phyloP scores from a whole-genome alignment of 1,284 basidiomycete genomes.

The Irpex lacteus region DNA sequence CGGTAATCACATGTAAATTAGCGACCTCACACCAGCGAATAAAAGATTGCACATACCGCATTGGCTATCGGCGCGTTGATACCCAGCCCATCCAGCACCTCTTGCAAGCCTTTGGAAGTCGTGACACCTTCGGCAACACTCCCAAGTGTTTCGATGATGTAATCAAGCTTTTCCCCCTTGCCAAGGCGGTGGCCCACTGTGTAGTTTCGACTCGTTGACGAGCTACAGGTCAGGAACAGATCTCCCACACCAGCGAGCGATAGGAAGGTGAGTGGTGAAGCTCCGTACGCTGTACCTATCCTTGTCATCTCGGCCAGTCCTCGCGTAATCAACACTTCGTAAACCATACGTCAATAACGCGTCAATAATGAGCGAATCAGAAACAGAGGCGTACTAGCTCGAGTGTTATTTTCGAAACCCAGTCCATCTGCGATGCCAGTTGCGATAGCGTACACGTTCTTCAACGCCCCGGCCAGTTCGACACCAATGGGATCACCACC shows the following conservation, averaged over 20 bases:
- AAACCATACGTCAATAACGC: conserved; percentile 1
- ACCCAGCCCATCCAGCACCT: conserved; percentile 67
- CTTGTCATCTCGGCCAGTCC: conserved; percentile 83
- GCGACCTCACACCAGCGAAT: conserved; percentile 10
- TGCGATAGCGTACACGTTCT: conserved; percentile 93
- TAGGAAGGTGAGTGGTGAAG: conserved; percentile 78
- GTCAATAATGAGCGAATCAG: background rate
- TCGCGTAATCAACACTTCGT: conserved; percentile 76
- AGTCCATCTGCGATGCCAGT: conserved; percentile 88
- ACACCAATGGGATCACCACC: conserved; percentile 83
- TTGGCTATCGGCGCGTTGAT: conserved; percentile 73
- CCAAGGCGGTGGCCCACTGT: conserved; percentile 81
- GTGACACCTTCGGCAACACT: conserved; percentile 84
- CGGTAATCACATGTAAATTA: conserved; percentile 14
- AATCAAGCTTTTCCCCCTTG: conserved; percentile 68
- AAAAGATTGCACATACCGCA: conserved; percentile 46
- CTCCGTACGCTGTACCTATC: conserved; percentile 82
- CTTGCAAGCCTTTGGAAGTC: conserved; percentile 72
- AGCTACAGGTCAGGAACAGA: conserved; percentile 82
- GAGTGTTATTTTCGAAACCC: conserved; percentile 86
- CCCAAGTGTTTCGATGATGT: conserved; percentile 72
- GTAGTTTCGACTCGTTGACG: conserved; percentile 79
- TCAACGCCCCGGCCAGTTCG: conserved; percentile 85
- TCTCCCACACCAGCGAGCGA: conserved; percentile 81
- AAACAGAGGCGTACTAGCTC: conserved; percentile 62